Percentiles rank a stretch among this genome's conserved stretches.
Conservation (phyloP, 257 asterid genomes). For the Lithospermum erythrorhizon region DNA sequence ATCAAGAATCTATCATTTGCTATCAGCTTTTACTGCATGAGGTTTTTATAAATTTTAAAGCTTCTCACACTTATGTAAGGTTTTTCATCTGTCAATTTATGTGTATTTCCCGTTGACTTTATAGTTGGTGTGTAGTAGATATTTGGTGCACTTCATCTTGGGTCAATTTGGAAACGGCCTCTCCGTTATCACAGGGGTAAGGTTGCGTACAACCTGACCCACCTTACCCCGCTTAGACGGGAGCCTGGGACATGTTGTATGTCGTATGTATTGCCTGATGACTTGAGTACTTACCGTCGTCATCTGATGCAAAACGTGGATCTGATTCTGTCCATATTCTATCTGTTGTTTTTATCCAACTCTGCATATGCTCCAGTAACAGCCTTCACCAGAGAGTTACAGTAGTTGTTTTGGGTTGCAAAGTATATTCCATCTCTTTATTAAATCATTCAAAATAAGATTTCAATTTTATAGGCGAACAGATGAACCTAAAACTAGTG, state of each 20-base stretch:
- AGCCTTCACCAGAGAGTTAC: neutral
- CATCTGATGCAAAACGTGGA: neutral
- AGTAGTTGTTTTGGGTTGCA: neutral
- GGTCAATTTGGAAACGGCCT: too few species aligned
- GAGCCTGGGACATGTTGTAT: too few species aligned
- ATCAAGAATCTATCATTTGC: neutral
- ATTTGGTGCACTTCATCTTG: too few species aligned
- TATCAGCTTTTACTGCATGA: neutral
- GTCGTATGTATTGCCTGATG: neutral
- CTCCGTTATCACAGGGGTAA: too few species aligned
- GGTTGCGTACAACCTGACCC: too few species aligned
- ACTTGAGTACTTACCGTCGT: neutral
- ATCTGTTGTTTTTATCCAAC: neutral
- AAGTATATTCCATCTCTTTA: neutral
- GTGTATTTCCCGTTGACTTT: neutral
- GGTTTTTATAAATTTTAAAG: neutral
- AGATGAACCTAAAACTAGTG: constrained; percentile 67
- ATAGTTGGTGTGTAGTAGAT: too few species aligned
- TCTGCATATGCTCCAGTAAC: neutral
- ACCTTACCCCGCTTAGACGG: too few species aligned
- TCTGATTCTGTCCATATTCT: neutral
- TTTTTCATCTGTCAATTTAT: neutral
- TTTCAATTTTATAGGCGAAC: constrained; percentile 37
- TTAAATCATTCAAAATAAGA: neutral
- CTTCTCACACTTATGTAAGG: neutral